Evolutionary conservation across 352 stramenopile genomes (phyloP).

Genomic region (Phytopythium litorale): DNA sequence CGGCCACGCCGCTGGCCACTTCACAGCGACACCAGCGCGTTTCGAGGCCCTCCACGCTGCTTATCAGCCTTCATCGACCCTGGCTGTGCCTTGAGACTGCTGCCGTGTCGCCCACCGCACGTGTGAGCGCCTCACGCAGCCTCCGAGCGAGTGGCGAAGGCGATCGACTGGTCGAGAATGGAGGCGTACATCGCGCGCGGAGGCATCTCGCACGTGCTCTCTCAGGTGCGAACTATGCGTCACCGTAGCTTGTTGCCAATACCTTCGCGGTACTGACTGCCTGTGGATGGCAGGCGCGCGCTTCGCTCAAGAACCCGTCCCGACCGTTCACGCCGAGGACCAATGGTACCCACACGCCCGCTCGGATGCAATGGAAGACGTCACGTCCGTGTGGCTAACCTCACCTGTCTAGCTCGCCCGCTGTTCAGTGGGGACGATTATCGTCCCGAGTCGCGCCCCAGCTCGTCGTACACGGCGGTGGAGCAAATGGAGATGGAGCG

Average conservation of each 20-base stretch:
- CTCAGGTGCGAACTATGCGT: slow-evolving; percentile 28
- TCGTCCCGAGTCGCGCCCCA: slow-evolving; percentile 55
- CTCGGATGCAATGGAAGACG: not conserved
- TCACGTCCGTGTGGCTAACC: not conserved
- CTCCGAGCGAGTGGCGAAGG: not conserved
- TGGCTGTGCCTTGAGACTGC: not conserved
- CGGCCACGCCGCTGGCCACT: not conserved
- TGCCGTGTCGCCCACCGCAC: not conserved
- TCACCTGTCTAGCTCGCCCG: slow-evolving; percentile 19
- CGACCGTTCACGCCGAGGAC: slow-evolving; percentile 73
- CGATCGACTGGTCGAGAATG: slow-evolving; percentile 22
- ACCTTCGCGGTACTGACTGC: not conserved
- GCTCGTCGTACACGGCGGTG: slow-evolving; percentile 50
- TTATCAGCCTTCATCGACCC: not conserved
- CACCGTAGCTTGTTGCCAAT: not conserved
- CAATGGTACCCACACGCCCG: slow-evolving; percentile 16
- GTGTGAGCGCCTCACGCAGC: not conserved
- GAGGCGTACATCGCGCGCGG: slow-evolving; percentile 70
- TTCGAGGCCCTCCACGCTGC: not conserved
- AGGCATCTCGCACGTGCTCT: slow-evolving; percentile 78
- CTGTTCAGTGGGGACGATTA: slow-evolving; percentile 82
- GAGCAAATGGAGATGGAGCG: slow-evolving; percentile 43
- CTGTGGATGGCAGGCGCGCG: slow-evolving; percentile 40
- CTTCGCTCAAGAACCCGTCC: slow-evolving; percentile 78
- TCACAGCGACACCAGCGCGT: not conserved